Evolutionary conservation across 164 flowering plant genomes (phyloP).

Genomic region (Piper betle): DNA sequence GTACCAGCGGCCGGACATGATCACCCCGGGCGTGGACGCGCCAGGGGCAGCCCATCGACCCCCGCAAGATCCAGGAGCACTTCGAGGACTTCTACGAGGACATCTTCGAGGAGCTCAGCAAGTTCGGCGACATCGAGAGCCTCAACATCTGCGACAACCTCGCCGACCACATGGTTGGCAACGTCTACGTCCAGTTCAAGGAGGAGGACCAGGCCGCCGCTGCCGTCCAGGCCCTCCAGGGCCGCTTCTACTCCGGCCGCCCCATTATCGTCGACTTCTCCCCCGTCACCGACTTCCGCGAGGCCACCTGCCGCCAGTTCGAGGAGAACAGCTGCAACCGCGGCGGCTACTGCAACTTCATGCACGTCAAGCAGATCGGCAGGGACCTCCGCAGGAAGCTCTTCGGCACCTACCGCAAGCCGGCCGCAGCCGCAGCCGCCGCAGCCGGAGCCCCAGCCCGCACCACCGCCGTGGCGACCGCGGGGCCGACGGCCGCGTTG

Average conservation of each 20-base stretch:
- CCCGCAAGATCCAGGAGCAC: conserved; percentile 48
- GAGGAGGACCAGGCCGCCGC: conserved; percentile 85
- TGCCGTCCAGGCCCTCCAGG: conserved; percentile 48
- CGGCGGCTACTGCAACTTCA: conserved; percentile 69
- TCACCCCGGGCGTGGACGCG: conserved; percentile 56
- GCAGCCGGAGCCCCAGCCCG: conserved; percentile 48
- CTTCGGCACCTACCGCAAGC: conserved; percentile 36
- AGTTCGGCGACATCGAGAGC: conserved; percentile 69
- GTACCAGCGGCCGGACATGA: conserved; percentile 68
- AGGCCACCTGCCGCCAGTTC: conserved; percentile 64
- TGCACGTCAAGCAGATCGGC: conserved; percentile 60
- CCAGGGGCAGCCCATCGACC: conserved; percentile 55
- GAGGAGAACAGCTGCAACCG: conserved; percentile 73
- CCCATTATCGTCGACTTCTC: conserved; percentile 73
- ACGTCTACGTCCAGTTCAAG: conserved; percentile 71
- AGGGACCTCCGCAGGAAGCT: conserved; percentile 53
- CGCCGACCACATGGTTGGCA: conserved; percentile 84
- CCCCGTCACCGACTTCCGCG: conserved; percentile 67
- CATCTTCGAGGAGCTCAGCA: conserved; percentile 59
- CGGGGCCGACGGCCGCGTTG: no score
- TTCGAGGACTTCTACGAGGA: conserved; percentile 63
- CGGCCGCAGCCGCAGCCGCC: conserved; percentile 34
- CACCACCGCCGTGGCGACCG: conserved; percentile 21
- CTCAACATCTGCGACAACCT: conserved; percentile 69
- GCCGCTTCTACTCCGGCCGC: conserved; percentile 67